These are phyloP conservation scores for Chaetothyriales sp. DNA, from an alignment of 2,329 filamentous ascomycete species.

Conservation along the genomic window DNA sequence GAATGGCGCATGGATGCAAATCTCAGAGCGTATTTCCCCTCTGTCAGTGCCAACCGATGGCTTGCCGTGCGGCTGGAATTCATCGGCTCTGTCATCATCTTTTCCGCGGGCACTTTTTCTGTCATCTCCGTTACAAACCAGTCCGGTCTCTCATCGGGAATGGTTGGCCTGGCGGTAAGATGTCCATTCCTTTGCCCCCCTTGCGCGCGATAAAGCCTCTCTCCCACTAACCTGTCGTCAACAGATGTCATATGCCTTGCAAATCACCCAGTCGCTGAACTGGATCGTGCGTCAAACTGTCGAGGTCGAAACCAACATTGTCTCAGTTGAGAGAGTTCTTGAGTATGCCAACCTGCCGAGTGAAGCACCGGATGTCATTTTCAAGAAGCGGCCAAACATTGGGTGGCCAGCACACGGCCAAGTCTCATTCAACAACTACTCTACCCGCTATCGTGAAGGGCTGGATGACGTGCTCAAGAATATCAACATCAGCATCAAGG, in stretches of 20 bases:
- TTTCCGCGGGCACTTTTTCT: constrained; percentile 67
- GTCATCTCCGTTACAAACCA: constrained; percentile 63
- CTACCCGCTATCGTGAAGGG: constrained; percentile 77
- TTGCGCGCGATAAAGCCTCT: not conserved
- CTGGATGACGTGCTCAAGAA: constrained; percentile 88
- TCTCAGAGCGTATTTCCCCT: constrained; percentile 84
- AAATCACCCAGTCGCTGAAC: constrained; percentile 93
- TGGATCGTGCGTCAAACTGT: constrained; percentile 98
- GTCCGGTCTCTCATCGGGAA: constrained; percentile 49
- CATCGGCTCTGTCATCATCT: constrained; percentile 84
- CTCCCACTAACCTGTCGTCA: not conserved
- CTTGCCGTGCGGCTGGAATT: constrained; percentile 89
- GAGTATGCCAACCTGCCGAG: constrained; percentile 85
- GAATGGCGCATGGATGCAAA: constrained; percentile 97
- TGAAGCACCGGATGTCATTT: constrained; percentile 87
- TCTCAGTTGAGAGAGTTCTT: constrained; percentile 91
- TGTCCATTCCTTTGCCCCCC: not conserved
- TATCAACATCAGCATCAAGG: constrained; percentile 80
- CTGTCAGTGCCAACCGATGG: constrained; percentile 88
- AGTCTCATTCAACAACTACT: constrained; percentile 85
- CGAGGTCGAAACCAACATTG: constrained; percentile 99
- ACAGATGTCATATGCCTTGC: constrained; percentile 82
- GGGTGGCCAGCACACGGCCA: constrained; percentile 84
- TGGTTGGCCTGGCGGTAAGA: constrained; percentile 58
- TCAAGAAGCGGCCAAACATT: constrained; percentile 68